Evolutionary conservation across 2,329 filamentous ascomycete genomes (phyloP), one percentile per base, ranked within the genome.

Genomic region (Hansfordia pulvinata): DNA sequence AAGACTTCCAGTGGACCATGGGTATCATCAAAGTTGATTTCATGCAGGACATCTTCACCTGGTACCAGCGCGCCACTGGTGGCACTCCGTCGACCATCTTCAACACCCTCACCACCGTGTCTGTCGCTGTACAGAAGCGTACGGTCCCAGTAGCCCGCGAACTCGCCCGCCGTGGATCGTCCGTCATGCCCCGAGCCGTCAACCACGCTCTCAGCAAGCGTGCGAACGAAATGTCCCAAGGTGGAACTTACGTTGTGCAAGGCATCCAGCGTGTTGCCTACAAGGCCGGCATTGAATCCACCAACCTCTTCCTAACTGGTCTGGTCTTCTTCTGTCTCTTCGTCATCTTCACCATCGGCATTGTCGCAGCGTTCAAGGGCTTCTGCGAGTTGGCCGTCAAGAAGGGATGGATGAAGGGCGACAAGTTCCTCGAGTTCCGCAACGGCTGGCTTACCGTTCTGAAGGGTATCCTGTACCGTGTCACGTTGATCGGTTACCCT

Each of bases 1-100:
- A 90, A 54, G 85, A 90, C 52, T 90, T 92, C 60, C 76, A 85
- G 49, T 92, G 83, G 83, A 83, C 74, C 44, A 85, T 92, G 80
- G 83, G 83, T 41, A 82, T 92, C 39, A 88, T 92, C 47, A 70
- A 71, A 27, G 66, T 90, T 28, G 58, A 62, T 18, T 90, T 90
- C 52, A 63, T 92, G 50, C 80, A 92, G 52, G 61, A 59, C 12
- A 76, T 90, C 43, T 76, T 80, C 30, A 86, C 81, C 17, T 92
- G 83, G 83, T 92, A 92, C 52, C 83, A 88, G 54, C 76, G 82
- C 31, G 68, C 83, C 2, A 92, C 83, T 2, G 83, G 83, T 27
- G 83, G 83, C 35, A 79, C 68, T 10, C 79, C 83, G 4, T 73
- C 80, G 2, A 79, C 71, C 10, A 61, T 85, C 21, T 68, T 90